Evolutionary conservation across 768 basidiomycete species (phyloP).

Genomic region (Tulasnella sp.): DNA sequence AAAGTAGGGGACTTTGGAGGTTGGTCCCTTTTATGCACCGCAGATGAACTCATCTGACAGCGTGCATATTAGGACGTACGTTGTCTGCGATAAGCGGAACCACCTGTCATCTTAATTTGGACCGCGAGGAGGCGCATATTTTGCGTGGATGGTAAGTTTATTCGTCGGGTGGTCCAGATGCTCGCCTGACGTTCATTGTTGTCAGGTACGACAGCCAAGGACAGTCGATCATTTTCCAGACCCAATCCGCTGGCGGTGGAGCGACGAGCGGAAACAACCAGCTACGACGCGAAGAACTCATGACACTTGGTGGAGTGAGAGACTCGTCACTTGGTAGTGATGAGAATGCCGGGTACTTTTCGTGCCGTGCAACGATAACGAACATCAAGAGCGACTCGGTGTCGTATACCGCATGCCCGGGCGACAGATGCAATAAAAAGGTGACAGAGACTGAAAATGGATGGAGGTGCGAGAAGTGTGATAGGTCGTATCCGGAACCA

Average conservation of each 20-base stretch:
- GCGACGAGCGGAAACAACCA: conserved; percentile 29
- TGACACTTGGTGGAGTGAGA: conserved; percentile 65
- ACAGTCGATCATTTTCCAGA: conserved; percentile 48
- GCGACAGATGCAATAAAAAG: conserved; percentile 78
- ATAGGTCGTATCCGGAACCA: conserved; percentile 52
- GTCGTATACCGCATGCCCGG: conserved; percentile 80
- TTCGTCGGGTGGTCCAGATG: neutral
- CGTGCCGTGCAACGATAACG: conserved; percentile 67
- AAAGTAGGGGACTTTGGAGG: conserved; percentile 89
- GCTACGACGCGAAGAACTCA: conserved; percentile 63
- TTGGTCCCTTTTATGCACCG: conserved; percentile 23
- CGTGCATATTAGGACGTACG: conserved; percentile 45
- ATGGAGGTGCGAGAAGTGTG: conserved; percentile 93
- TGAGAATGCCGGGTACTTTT: conserved; percentile 73
- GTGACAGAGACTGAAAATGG: conserved; percentile 50
- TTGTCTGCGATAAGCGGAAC: conserved; percentile 75
- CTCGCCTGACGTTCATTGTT: neutral
- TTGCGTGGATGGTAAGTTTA: conserved; percentile 68
- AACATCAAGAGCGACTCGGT: conserved; percentile 79
- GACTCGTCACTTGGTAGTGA: conserved; percentile 59
- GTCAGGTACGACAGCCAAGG: conserved; percentile 59
- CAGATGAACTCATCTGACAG: conserved; percentile 2
- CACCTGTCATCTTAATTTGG: conserved; percentile 74
- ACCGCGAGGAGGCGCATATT: conserved; percentile 76
- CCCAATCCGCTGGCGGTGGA: conserved; percentile 38